These are phyloP conservation scores for Leishmania tropica DNA, from an alignment of 208 protist species.

Conservation along the genomic window DNA sequence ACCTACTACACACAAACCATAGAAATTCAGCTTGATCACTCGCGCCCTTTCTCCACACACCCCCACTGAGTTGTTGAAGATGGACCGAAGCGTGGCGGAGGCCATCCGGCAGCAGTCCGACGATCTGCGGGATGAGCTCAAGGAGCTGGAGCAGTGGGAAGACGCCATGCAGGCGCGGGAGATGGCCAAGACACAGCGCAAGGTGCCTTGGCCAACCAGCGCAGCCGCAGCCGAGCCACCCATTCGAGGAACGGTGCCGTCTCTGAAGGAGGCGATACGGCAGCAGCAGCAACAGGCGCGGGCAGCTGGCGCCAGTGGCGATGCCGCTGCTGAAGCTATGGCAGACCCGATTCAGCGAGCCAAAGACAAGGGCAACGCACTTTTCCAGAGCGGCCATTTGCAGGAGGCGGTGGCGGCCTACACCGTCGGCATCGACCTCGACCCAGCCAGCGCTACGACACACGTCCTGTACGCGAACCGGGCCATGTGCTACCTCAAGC, in stretches of 20 bases:
- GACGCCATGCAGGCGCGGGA: constrained; percentile 53
- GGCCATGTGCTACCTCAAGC: constrained; percentile 85
- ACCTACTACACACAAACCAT: neutral
- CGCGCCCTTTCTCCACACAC: neutral
- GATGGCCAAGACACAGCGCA: constrained; percentile 44
- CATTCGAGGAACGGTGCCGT: constrained; percentile 86
- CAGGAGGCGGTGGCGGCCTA: constrained; percentile 84
- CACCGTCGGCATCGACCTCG: constrained; percentile 84
- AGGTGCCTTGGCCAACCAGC: constrained; percentile 9
- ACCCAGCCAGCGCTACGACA: constrained; percentile 54
- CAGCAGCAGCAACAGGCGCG: constrained; percentile 19
- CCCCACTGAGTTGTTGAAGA: constrained; percentile 3
- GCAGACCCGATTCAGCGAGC: constrained; percentile 52
- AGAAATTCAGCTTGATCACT: neutral
- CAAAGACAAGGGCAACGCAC: constrained; percentile 87
- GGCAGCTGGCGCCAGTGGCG: neutral
- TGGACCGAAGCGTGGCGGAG: constrained; percentile 49
- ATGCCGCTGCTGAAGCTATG: neutral
- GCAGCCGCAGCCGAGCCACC: constrained; percentile 44
- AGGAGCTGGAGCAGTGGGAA: constrained; percentile 83
- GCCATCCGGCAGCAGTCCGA: constrained; percentile 85
- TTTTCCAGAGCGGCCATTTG: constrained; percentile 74
- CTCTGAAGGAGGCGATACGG: constrained; percentile 71
- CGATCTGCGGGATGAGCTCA: constrained; percentile 87
- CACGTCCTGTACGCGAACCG: constrained; percentile 90